Conservation (phyloP, 352 stramenopile species). For the Aphanomyces cochlioides region DNA sequence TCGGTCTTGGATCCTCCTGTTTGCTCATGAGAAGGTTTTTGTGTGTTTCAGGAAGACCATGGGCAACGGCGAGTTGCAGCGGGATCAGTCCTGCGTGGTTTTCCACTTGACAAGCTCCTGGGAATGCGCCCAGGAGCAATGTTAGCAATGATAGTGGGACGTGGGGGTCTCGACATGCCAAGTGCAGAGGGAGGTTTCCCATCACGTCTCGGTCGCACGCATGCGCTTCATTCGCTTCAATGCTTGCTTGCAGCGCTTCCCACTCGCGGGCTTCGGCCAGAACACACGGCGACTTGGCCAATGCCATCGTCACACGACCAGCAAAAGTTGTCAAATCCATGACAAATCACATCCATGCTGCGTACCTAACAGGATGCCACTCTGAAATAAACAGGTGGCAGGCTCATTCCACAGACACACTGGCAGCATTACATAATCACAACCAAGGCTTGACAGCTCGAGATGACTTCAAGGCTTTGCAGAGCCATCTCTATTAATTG, state of each 20-base stretch:
- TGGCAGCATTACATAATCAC: too few species aligned
- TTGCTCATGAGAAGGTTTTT: conserved; percentile 11
- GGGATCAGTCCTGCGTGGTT: conserved; percentile 16
- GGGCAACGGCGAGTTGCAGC: background rate
- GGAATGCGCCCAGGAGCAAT: conserved; percentile 6
- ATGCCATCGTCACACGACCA: background rate
- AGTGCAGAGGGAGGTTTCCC: conserved; percentile 25
- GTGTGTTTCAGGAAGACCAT: background rate
- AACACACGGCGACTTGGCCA: background rate
- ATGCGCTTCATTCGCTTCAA: conserved; percentile 8
- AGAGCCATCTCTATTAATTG: too few species aligned
- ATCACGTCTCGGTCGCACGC: background rate
- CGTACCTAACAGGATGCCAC: too few species aligned
- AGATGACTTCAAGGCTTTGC: too few species aligned
- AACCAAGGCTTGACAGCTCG: too few species aligned
- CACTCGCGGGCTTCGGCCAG: conserved; percentile 6
- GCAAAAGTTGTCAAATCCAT: conserved; percentile 25
- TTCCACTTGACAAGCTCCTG: background rate
- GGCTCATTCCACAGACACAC: too few species aligned
- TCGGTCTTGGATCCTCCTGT: background rate
- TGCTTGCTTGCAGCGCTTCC: conserved; percentile 4
- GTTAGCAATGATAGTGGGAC: conserved; percentile 12
- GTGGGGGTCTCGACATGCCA: conserved; percentile 10
- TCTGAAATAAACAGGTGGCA: too few species aligned
- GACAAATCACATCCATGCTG: background rate